phyloP scores from a whole-genome alignment of 2,329 filamentous ascomycete species.

The Colletotrichum tabaci region DNA sequence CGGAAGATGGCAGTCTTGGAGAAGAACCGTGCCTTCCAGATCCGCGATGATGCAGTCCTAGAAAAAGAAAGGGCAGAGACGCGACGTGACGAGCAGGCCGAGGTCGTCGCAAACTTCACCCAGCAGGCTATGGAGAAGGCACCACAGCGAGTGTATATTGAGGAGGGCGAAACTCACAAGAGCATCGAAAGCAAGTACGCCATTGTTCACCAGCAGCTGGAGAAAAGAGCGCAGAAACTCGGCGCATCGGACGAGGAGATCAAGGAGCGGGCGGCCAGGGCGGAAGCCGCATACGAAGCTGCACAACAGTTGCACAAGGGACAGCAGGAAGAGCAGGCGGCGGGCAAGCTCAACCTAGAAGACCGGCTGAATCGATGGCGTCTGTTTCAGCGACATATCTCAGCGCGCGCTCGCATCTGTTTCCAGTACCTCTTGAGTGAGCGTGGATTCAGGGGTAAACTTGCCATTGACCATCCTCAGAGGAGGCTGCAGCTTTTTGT shows the following conservation, averaged over 20 bases:
- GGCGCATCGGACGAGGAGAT: slow-evolving; percentile 79
- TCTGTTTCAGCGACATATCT: slow-evolving; percentile 87
- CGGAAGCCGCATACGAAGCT: slow-evolving; percentile 57
- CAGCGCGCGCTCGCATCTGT: slow-evolving; percentile 85
- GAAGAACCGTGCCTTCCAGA: slow-evolving; percentile 74
- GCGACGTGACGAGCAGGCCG: slow-evolving; percentile 63
- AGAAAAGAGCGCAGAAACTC: slow-evolving; percentile 67
- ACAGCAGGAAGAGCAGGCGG: slow-evolving; percentile 58
- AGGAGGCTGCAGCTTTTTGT: slow-evolving; percentile 84
- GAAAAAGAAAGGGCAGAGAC: slow-evolving; percentile 61
- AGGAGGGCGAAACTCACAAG: slow-evolving; percentile 73
- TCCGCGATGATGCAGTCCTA: slow-evolving; percentile 63
- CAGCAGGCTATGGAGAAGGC: slow-evolving; percentile 69
- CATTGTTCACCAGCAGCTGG: slow-evolving; percentile 71
- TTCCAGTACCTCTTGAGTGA: slow-evolving; percentile 93
- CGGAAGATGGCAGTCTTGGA: slow-evolving; percentile 69
- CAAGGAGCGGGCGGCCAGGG: slow-evolving; percentile 61
- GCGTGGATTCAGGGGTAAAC: slow-evolving; percentile 86
- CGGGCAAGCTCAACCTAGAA: slow-evolving; percentile 72
- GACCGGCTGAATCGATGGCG: slow-evolving; percentile 83
- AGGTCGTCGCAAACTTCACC: slow-evolving; percentile 67
- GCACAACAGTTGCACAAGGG: slow-evolving; percentile 57
- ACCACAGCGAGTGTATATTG: slow-evolving; percentile 71
- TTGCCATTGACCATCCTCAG: slow-evolving; percentile 83
- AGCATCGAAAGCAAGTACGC: slow-evolving; percentile 70